A percentile compares a stretch with the other conserved stretches of the same genome.
Conservation (phyloP, 2,329 filamentous ascomycete genomes). For the Pseudogymnoascus sp. region DNA sequence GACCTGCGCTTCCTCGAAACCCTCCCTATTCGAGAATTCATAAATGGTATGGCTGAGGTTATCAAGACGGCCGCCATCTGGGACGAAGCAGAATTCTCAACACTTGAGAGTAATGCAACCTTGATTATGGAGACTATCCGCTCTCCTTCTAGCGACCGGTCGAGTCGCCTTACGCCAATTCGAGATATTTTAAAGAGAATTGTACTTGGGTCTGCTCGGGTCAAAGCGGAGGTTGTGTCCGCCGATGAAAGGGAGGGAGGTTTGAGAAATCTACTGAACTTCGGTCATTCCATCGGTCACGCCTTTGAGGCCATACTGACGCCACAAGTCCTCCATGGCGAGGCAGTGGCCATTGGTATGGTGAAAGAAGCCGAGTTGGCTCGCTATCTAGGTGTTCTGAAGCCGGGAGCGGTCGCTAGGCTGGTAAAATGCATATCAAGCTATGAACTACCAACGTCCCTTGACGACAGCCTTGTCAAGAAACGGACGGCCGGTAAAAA, state of each 20-base stretch:
- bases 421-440: conserved; percentile 90
- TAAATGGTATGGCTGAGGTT: conserved; percentile 98
- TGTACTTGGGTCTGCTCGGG: conserved; percentile 81
- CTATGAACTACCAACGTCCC: conserved; percentile 79
- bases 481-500: conserved; percentile 78
- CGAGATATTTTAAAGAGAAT: conserved; percentile 64
- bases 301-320: conserved; percentile 93
- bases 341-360: conserved; percentile 96
- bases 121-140: conserved; percentile 67
- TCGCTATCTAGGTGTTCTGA: conserved; percentile 76
- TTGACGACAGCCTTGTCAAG: conserved; percentile 74
- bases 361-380: conserved; percentile 94
- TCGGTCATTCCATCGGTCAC: conserved; percentile 96
- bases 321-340: conserved; percentile 89
- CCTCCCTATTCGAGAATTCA: conserved; percentile 82
- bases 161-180: conserved; percentile 60
- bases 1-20: conserved; percentile 88
- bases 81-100: conserved; percentile 77
- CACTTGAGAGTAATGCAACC: conserved; percentile 74
- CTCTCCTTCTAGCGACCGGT: conserved; percentile 44
- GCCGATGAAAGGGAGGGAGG: conserved; percentile 91
- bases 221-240: conserved; percentile 92
- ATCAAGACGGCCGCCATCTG: conserved; percentile 97
- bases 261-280: conserved; percentile 88
- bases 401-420: conserved; percentile 79